Evolutionary conservation across 139 green algal genomes (phyloP), one percentile per base, ranked within the genome.

Genomic region (Pleodorina starrii): DNA sequence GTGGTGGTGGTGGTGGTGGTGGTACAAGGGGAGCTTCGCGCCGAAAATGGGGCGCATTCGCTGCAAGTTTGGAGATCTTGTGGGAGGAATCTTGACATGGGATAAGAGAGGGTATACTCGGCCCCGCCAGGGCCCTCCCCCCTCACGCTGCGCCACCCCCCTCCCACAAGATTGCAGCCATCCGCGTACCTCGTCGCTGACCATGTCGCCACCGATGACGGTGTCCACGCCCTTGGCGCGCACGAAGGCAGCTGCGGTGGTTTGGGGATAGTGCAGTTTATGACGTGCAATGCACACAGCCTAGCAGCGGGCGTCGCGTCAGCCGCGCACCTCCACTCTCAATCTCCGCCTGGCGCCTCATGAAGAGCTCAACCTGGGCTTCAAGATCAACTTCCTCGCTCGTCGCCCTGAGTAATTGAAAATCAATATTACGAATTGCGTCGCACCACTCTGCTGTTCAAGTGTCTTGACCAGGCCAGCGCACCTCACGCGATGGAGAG

Each of bases 341-440:
- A 66, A 96, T 91, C 85, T 97, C 96, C 69, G 96, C 95, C 91
- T 98, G 96, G 72, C 91, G 85, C 88, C 93, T 93, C 94, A 98
- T 97, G 86, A 98, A 98, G 12, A 87, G 75, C 89, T 98, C 96
- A 66, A 98, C 93, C 85, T 96, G 69, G 7, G 89, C 92, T 73
- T 98, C 96, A 7, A 98, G 85, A n/a, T 97, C 96, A 40, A 96
- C 92, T 48, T 97, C 93, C 57, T 97, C 92, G 35, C 59, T 88
- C 21, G 82, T 69, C 14, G 82, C 82, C 66, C 82, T 88, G 10
- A 42, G 48, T 42, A 68, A 69, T 72, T 38, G 11, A 35, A 73
- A 36, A 21, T 36, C 27, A 38, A 2, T 21, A 66, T 66, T 66
- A 5, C 29, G 29, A 66, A 25, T 27, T 9, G 54, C 54, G 54